Evolutionary conservation across 768 basidiomycete genomes (phyloP).

Genomic region (Infundibulicybe gibba): DNA sequence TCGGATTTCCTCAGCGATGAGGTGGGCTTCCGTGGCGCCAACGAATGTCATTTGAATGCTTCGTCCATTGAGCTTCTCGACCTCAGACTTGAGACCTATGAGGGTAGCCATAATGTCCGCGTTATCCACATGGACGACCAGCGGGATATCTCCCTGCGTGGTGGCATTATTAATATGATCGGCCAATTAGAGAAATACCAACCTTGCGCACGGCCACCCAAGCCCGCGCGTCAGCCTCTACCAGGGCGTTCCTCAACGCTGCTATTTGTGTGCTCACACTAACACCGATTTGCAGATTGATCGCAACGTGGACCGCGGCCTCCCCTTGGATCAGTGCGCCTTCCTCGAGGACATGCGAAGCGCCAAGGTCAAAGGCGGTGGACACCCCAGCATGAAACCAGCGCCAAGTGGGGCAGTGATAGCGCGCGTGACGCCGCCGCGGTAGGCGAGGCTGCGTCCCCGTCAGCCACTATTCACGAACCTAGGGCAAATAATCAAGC

Average conservation of each 20-base stretch:
- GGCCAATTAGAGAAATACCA: slow-evolving; percentile 12
- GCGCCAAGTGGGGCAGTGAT: slow-evolving; percentile 54
- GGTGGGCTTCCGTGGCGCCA: slow-evolving; percentile 58
- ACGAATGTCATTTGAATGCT: slow-evolving; percentile 42
- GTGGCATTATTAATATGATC: slow-evolving; percentile 12
- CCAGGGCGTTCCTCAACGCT: slow-evolving; percentile 44
- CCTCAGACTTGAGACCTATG: slow-evolving; percentile 53
- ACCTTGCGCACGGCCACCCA: slow-evolving; percentile 37
- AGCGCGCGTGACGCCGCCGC: slow-evolving; percentile 67
- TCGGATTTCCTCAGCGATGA: slow-evolving; percentile 62
- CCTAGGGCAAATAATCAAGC: slow-evolving; percentile 15
- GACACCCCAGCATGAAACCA: slow-evolving; percentile 65
- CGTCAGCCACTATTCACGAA: not conserved
- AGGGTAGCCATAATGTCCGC: slow-evolving; percentile 77
- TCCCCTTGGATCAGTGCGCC: slow-evolving; percentile 64
- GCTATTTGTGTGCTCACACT: slow-evolving; percentile 67
- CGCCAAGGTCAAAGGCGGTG: slow-evolving; percentile 56
- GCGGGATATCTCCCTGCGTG: slow-evolving; percentile 54
- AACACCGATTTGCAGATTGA: slow-evolving; percentile 29
- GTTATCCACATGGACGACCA: slow-evolving; percentile 67
- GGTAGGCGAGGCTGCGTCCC: slow-evolving; percentile 62
- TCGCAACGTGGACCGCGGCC: slow-evolving; percentile 62
- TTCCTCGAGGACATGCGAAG: slow-evolving; percentile 50
- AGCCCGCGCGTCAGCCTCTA: slow-evolving; percentile 21
- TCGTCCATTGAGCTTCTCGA: slow-evolving; percentile 31